These are phyloP conservation scores for Anacardium occidentale DNA, from an alignment of 345 rosid species.

Conservation along the genomic window DNA sequence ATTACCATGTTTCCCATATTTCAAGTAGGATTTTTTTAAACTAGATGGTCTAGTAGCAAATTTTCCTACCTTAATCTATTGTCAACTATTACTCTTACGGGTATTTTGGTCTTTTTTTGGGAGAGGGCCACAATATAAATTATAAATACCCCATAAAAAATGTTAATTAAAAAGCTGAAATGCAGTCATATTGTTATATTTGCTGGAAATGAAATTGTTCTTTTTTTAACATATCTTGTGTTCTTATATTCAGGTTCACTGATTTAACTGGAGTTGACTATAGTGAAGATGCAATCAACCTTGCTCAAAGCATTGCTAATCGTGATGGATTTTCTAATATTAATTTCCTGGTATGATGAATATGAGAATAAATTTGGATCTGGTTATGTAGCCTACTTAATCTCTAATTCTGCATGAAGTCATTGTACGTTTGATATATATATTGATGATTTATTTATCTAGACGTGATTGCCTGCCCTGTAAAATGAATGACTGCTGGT, in stretches of 20 bases:
- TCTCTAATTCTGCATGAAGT: not conserved
- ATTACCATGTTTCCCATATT: not conserved
- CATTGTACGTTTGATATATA: not conserved
- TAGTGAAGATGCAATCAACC: constrained; percentile 87
- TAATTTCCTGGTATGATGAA: constrained; percentile 61
- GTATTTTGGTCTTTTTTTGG: not conserved
- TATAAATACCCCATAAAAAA: not conserved
- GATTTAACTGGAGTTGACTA: constrained; percentile 91
- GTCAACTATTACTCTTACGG: not conserved
- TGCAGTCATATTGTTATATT: not conserved
- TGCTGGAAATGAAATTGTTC: not conserved
- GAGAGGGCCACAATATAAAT: not conserved
- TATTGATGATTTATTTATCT: not conserved
- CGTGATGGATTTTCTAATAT: constrained; percentile 78
- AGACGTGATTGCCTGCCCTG: constrained; percentile 3
- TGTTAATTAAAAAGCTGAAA: not conserved
- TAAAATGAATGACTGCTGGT: constrained; percentile 12
- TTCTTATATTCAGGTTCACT: constrained; percentile 62
- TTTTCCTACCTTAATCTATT: not conserved
- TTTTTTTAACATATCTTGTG: not conserved
- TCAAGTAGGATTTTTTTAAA: not conserved
- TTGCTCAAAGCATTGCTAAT: constrained; percentile 74
- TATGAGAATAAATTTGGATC: constrained; percentile 1
- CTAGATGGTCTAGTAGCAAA: not conserved
- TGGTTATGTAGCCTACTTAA: not conserved